Base-by-base conservation (phyloP, 768 basidiomycete genomes). In the Galerina marginata region DNA sequence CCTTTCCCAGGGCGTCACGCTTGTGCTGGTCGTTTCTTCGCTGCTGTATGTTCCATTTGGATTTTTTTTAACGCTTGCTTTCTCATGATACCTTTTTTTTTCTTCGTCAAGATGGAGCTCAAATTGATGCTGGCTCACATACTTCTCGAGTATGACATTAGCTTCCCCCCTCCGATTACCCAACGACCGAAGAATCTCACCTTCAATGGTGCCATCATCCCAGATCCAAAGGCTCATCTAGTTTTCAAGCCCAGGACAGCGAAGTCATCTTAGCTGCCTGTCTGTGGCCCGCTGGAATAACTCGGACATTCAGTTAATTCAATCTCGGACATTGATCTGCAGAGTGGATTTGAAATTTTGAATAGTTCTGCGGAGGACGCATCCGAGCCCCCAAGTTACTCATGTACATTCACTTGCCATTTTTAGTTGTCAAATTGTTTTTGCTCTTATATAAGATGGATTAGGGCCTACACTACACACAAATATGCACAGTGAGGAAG, bases 81-180 rank as follows among this genome's bases (percentile, higher is more conserved):
- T 53, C 54, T 33, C 54, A 55, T 50, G 50, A 53, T 43, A 44
- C 33, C n/a, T 50, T 6, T 44, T 26, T 16, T 47, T 39, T 51
- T 16, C 38, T 48, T 40, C 51, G 37, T 33, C 40, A 47, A 78
- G 78, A 75, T 72, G 69, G 72, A 74, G 59, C 61, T 77, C 54
- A 77, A 76, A 56, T 68, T 76, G 49, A 77, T 77, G 71, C 62
- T 75, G 15, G 74, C 74, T 26, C 72, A 75, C 48, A 69, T 78
- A 26, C 65, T 77, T 9, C 69, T 75, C 45, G 67, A 72, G n/a
- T 76, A 74, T 56, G 72, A 77, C 45, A 63, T 77, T 51, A 63
- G 57, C 10, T 69, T 69, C 43, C 71, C 71, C 9, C 61, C 66
- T 57, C 67, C 69, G 14, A 55, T 71, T 36, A 64, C 50, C 14